phyloP scores from a whole-genome alignment of 2,329 filamentous ascomycete genomes.

The Magnaporthales sp. region DNA sequence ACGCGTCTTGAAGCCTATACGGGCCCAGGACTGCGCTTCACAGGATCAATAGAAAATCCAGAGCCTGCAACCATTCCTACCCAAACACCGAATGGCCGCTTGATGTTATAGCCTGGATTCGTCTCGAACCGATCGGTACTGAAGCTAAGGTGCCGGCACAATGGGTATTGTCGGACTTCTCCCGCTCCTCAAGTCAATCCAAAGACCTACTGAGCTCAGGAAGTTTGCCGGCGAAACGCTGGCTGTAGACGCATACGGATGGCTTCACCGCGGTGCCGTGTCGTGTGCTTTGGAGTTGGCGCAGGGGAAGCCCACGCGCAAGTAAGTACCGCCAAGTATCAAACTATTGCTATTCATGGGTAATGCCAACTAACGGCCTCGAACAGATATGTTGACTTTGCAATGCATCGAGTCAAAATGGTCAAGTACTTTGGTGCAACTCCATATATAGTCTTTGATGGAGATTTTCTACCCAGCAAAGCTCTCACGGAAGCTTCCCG shows the following conservation, averaged over 20 bases:
- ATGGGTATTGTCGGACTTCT: slow-evolving; percentile 56
- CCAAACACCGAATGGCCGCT: background rate
- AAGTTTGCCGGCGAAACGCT: slow-evolving; percentile 82
- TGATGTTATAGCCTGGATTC: background rate
- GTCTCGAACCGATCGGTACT: background rate
- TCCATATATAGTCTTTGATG: slow-evolving; percentile 95
- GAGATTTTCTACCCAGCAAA: slow-evolving; percentile 91
- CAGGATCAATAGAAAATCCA: background rate
- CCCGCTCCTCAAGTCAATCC: slow-evolving; percentile 90
- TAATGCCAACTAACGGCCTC: background rate
- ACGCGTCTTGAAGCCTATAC: background rate
- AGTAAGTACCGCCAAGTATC: slow-evolving; percentile 43
- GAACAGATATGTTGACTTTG: slow-evolving; percentile 79
- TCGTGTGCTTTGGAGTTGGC: slow-evolving; percentile 87
- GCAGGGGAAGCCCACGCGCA: slow-evolving; percentile 76
- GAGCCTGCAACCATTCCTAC: background rate
- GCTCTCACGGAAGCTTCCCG: slow-evolving; percentile 75
- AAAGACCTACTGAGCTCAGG: slow-evolving; percentile 78
- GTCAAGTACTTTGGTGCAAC: slow-evolving; percentile 85
- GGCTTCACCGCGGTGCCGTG: slow-evolving; percentile 90
- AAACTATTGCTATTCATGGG: background rate
- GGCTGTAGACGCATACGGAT: slow-evolving; percentile 95
- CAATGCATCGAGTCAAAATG: slow-evolving; percentile 87
- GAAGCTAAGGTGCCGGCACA: background rate
- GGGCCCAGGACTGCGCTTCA: background rate